Evolutionary conservation across 208 protist species (phyloP).

Genomic region (Tritrichomonas musculus): DNA sequence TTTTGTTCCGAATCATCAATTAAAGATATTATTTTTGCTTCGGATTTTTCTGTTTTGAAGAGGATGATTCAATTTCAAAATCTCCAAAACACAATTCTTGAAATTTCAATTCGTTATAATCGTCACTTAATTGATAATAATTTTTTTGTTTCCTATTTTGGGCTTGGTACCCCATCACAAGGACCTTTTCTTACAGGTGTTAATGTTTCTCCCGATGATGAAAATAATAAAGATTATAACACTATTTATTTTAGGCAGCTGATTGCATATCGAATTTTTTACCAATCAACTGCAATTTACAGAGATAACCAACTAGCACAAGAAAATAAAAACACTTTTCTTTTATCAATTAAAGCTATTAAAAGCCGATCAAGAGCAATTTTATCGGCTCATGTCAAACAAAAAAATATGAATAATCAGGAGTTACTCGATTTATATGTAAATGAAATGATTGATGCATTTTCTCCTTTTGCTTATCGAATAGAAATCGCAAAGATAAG

Average conservation of each 20-base stretch:
- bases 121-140: background rate
- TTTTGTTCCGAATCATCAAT: background rate
- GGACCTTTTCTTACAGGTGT: background rate
- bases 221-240: no score
- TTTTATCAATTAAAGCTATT: background rate
- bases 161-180: background rate
- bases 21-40: background rate
- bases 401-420: background rate
- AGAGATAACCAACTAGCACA: background rate
- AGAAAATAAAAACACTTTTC: background rate
- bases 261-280: background rate
- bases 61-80: background rate
- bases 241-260: background rate
- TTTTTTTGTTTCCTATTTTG: background rate
- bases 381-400: background rate
- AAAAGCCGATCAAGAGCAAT: background rate
- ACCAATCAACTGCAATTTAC: background rate
- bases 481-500: background rate
- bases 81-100: slow-evolving; percentile 14
- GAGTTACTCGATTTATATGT: background rate
- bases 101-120: background rate
- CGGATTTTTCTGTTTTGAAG: background rate
- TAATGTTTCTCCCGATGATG: background rate
- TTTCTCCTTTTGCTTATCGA: background rate
- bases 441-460: background rate